Base-by-base conservation (phyloP, 106 monocot genomes). In the Dendrobium officinale region DNA sequence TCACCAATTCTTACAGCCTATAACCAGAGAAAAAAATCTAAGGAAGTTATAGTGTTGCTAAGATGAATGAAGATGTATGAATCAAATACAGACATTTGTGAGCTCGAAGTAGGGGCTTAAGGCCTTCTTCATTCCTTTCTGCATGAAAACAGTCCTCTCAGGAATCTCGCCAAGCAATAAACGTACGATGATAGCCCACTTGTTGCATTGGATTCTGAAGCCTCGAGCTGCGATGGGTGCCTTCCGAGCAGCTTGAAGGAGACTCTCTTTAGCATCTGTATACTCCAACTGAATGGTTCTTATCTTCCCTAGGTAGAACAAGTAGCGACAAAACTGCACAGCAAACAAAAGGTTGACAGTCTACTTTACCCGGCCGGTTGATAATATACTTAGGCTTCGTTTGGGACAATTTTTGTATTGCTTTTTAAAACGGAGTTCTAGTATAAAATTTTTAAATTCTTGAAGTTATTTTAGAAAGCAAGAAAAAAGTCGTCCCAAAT, bases 201-300 rank as follows among this genome's bases (percentile, higher is more conserved):
- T 99, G 85, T 93, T 99, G 85, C 99, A 95, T 75, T 93, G 90
- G 31, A 95, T 93, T 55, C 91, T 85, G 82, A 95, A 99, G 0
- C 99, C 99, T 22, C 84, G 92, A 17, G 99, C 99, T 19, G 90
- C 83, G 42, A 84, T 72, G 0, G 99, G 95, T 41, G 99, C 99
- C 83, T 99, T 99, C 10, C 95, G 82, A 67, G 95, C 95, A 72
- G 95, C 99, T 82, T 99, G 99, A 54, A 99, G 80, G 19, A 99
- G 90, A 82, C 95, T 93, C 47, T 95, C 95, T 68, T 95, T 99
- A 9, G 99, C 99, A 86, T 95, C 93, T 54, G 99, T 99, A 72
- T 95, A 99, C 81, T 99, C 99, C 85, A 99, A 85, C 58, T 95
- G 99, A 79, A 99, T 99, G 48, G 99, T 99, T 80, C 91, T 89